These are phyloP conservation scores for Malus hybrid DNA, from an alignment of 331 rosid genomes.

Conservation along the genomic window DNA sequence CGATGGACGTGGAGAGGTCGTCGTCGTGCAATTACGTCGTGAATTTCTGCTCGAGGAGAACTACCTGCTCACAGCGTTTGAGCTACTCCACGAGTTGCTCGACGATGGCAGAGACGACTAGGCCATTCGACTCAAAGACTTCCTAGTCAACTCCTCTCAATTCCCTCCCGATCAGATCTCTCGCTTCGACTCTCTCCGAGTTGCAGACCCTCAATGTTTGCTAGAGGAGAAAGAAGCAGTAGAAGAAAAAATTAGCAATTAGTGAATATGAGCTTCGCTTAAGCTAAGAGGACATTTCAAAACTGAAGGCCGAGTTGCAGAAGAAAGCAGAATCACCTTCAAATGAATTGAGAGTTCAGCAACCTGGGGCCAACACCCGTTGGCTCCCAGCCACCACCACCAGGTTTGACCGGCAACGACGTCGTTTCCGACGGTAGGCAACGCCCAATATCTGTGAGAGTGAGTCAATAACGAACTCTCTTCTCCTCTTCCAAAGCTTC, in stretches of 20 bases:
- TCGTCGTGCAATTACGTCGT: constrained; percentile 28
- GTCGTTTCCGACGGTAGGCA: too few species aligned
- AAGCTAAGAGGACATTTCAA: constrained; percentile 77
- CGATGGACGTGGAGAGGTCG: constrained; percentile 85
- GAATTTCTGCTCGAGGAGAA: constrained; percentile 85
- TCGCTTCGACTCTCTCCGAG: constrained; percentile 80
- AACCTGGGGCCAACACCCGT: too few species aligned
- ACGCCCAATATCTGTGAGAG: background rate
- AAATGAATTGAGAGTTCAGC: constrained; percentile 26
- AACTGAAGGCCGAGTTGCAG: constrained; percentile 56
- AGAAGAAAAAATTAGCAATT: constrained; percentile 72
- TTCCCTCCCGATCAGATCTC: constrained; percentile 88
- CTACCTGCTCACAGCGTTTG: constrained; percentile 83
- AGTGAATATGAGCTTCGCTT: constrained; percentile 87
- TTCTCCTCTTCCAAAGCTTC: background rate
- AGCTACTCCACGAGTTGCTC: constrained; percentile 98
- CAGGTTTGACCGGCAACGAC: too few species aligned
- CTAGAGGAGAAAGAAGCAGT: constrained; percentile 79
- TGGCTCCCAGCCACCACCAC: too few species aligned
- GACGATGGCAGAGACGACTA: constrained; percentile 82
- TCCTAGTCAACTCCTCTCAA: constrained; percentile 64
- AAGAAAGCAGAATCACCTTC: constrained; percentile 44
- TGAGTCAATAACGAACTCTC: background rate
- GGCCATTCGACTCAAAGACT: constrained; percentile 84
- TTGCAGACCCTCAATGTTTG: constrained; percentile 89